Evolutionary conservation across 495 filamentous ascomycete genomes (phyloP).

Genomic region (Lasiosphaeria hispida): DNA sequence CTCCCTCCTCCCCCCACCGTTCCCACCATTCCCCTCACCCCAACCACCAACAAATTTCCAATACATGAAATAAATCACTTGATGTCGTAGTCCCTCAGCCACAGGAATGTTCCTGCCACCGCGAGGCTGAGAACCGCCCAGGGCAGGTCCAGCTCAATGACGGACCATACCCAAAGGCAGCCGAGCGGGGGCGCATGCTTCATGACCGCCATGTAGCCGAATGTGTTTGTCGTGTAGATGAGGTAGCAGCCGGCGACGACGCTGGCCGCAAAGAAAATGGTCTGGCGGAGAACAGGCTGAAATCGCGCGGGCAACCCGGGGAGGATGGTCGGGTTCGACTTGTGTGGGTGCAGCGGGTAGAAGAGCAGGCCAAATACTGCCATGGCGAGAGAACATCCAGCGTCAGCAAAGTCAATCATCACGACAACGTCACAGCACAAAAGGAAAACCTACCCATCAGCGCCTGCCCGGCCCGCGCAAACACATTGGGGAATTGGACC

Average conservation of each 20-base stretch:
- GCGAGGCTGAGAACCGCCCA: slow-evolving; percentile 61
- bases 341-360: slow-evolving; percentile 58
- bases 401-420: not conserved
- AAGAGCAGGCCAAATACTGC: slow-evolving; percentile 61
- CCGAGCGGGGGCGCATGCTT: slow-evolving; percentile 86
- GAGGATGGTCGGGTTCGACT: slow-evolving; percentile 39
- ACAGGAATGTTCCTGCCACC: slow-evolving; percentile 62
- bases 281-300: slow-evolving; percentile 51
- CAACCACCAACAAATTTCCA: slow-evolving; percentile 3
- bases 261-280: slow-evolving; percentile 58
- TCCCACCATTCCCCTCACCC: too few relatives aligned
- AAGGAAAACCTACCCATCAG: slow-evolving; percentile 43
- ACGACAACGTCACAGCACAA: not conserved
- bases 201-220: slow-evolving; percentile 85
- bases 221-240: slow-evolving; percentile 73
- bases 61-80: slow-evolving; percentile 15
- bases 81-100: slow-evolving; percentile 66
- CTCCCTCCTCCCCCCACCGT: too few relatives aligned
- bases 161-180: slow-evolving; percentile 89
- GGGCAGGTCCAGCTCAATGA: slow-evolving; percentile 77
- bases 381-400: slow-evolving; percentile 16
- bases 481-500: slow-evolving; percentile 57
- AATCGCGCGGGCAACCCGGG: slow-evolving; percentile 44
- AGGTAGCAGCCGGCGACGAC: slow-evolving; percentile 68
- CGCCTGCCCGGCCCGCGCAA: slow-evolving; percentile 49